phyloP scores from a whole-genome alignment of 1,284 basidiomycete genomes.

The Fomitopsis schrenkii region DNA sequence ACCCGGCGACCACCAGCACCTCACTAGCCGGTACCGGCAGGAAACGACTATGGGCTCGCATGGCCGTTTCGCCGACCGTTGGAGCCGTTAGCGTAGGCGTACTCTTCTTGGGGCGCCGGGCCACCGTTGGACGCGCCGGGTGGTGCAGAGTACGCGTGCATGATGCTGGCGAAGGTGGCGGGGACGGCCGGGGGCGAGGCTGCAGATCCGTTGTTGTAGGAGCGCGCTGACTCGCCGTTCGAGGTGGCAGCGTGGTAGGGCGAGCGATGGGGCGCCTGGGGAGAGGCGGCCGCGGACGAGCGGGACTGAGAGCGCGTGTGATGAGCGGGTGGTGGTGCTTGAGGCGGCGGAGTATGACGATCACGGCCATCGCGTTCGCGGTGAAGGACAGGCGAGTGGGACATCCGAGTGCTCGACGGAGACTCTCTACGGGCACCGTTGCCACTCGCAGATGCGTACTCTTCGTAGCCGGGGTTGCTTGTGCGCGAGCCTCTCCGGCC shows the following conservation, averaged over 20 bases:
- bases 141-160: conserved; percentile 52
- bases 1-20: neutral
- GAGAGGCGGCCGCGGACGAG: conserved; percentile 12
- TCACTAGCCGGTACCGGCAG: neutral
- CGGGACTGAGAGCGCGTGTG: conserved; percentile 9
- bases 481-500: conserved; percentile 18
- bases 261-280: conserved; percentile 17
- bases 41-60: conserved; percentile 7
- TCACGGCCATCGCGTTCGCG: conserved; percentile 19
- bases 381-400: conserved; percentile 23
- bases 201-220: conserved; percentile 29
- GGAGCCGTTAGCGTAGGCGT: conserved; percentile 19
- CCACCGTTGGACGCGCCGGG: conserved; percentile 15
- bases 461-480: conserved; percentile 19
- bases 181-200: conserved; percentile 30
- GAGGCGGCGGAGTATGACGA: conserved; percentile 15
- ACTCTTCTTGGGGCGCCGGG: conserved; percentile 16
- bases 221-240: conserved; percentile 10
- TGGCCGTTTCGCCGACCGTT: conserved; percentile 22
- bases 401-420: conserved; percentile 17
- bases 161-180: conserved; percentile 56
- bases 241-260: conserved; percentile 18
- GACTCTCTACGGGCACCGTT: conserved; percentile 4
- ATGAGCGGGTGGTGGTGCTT: conserved; percentile 7
- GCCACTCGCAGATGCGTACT: conserved; percentile 8